Percentiles rank a stretch among this genome's conserved stretches.
Conservation (phyloP, 1,284 basidiomycete species). For the Blastosporella zonata region DNA sequence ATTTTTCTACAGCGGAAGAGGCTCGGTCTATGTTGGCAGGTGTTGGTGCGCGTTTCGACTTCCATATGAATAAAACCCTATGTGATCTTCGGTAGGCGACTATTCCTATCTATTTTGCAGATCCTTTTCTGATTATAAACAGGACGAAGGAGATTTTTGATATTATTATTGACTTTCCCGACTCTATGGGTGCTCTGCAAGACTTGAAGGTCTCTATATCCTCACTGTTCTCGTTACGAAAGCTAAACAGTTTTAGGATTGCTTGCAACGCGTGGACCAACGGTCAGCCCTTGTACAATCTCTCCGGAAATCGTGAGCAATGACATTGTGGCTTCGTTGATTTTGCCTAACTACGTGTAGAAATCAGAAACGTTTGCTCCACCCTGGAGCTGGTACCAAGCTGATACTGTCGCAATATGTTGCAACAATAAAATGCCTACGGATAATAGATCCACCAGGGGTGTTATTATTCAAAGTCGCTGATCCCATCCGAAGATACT, state of each 20-base stretch:
- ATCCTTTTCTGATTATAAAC: slow-evolving; percentile 6
- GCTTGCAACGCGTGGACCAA: slow-evolving; percentile 76
- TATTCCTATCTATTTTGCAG: slow-evolving; percentile 20
- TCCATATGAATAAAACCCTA: slow-evolving; percentile 85
- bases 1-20: slow-evolving; percentile 54
- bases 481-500: slow-evolving; percentile 84
- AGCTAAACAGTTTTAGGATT: slow-evolving; percentile 47
- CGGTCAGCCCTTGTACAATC: slow-evolving; percentile 66
- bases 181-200: slow-evolving; percentile 81
- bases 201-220: slow-evolving; percentile 70
- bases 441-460: slow-evolving; percentile 88
- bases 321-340: not conserved
- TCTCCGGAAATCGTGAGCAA: slow-evolving; percentile 65
- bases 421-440: slow-evolving; percentile 89
- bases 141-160: slow-evolving; percentile 92
- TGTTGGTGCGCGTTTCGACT: slow-evolving; percentile 85
- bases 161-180: slow-evolving; percentile 92
- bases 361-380: slow-evolving; percentile 84
- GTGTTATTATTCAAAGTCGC: slow-evolving; percentile 91
- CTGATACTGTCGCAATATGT: slow-evolving; percentile 92
- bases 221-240: not conserved
- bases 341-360: slow-evolving; percentile 36
- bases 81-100: slow-evolving; percentile 71
- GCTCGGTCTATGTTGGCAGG: slow-evolving; percentile 72
- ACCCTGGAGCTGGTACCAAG: slow-evolving; percentile 95